These are phyloP conservation scores for Knoxdaviesia proteae DNA, from an alignment of 2,329 filamentous ascomycete species.

Conservation along the genomic window DNA sequence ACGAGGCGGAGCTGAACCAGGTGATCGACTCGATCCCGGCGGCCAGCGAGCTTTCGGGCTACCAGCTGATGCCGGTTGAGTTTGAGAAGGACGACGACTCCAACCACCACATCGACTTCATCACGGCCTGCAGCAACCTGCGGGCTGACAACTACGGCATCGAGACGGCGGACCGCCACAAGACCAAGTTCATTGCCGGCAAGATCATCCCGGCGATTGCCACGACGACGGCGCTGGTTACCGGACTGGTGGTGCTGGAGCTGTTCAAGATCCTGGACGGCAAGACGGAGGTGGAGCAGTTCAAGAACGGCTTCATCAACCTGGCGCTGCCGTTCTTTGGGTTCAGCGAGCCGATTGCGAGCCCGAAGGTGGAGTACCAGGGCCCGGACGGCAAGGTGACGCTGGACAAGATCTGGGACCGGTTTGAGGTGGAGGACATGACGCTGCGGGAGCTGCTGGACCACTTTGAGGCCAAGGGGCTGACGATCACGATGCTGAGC, in stretches of 20 bases:
- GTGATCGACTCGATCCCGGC: constrained; percentile 55
- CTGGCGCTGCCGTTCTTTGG: constrained; percentile 92
- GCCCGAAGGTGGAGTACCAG: constrained; percentile 77
- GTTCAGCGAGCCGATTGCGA: constrained; percentile 90
- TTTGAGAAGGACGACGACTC: constrained; percentile 98
- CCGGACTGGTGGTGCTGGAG: constrained; percentile 79
- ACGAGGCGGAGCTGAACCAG: constrained; percentile 53
- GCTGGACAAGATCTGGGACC: constrained; percentile 95
- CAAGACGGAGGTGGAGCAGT: constrained; percentile 92
- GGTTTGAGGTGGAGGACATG: constrained; percentile 76
- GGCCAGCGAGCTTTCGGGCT: constrained; percentile 63
- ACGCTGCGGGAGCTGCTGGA: constrained; percentile 69
- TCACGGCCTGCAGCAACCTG: constrained; percentile 88
- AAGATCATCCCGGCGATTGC: constrained; percentile 99
- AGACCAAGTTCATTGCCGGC: constrained; percentile 98
- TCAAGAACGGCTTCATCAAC: constrained; percentile 98
- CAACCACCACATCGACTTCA: constrained; percentile 98
- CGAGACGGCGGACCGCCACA: constrained; percentile 74
- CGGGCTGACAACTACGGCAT: constrained; percentile 98
- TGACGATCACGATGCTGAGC: constrained; percentile 80
- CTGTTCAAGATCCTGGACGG: constrained; percentile 93
- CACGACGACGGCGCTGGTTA: constrained; percentile 88
- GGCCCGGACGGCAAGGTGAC: constrained; percentile 59
- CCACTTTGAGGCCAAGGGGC: constrained; percentile 59
- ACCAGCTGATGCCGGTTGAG: constrained; percentile 78